phyloP scores from a whole-genome alignment of 2,329 filamentous ascomycete species.

The Pseudocercospora macadamiae region DNA sequence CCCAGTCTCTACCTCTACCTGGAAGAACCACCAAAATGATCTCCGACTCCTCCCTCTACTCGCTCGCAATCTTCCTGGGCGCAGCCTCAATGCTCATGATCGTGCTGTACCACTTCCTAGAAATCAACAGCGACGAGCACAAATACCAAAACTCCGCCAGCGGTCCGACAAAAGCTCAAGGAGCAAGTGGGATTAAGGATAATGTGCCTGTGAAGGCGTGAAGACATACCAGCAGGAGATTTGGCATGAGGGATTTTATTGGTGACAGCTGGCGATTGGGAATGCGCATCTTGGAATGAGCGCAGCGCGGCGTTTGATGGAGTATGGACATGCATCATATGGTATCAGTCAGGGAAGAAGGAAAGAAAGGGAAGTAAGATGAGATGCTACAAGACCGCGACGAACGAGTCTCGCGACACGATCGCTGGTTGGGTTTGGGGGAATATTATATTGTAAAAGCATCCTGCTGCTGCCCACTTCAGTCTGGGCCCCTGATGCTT shows the following conservation, averaged over 20 bases:
- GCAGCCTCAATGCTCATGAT: slow-evolving; percentile 88
- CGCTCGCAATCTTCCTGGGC: slow-evolving; percentile 89
- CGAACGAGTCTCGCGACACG: too few relatives aligned
- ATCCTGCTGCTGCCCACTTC: too few relatives aligned
- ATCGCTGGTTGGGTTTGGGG: too few relatives aligned
- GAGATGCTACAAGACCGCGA: too few relatives aligned
- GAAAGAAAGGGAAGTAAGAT: too few relatives aligned
- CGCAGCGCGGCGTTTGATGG: too few relatives aligned
- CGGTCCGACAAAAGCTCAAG: background rate
- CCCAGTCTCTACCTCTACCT: background rate
- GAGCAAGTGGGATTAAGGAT: slow-evolving; percentile 8
- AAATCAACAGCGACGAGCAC: slow-evolving; percentile 73
- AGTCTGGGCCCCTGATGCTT: too few relatives aligned
- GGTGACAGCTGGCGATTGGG: background rate
- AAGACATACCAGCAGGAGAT: background rate
- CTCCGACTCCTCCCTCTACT: slow-evolving; percentile 87
- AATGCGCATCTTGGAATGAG: too few relatives aligned
- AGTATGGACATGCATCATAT: too few relatives aligned
- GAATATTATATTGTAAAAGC: too few relatives aligned
- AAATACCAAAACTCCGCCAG: background rate
- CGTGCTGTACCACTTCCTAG: slow-evolving; percentile 92
- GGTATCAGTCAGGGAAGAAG: too few relatives aligned
- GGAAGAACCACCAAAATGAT: slow-evolving; percentile 66
- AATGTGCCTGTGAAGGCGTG: background rate
- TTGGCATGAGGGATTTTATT: background rate